Conservation (phyloP, 2,329 filamentous ascomycete genomes). For the Diaporthe nobilis region DNA sequence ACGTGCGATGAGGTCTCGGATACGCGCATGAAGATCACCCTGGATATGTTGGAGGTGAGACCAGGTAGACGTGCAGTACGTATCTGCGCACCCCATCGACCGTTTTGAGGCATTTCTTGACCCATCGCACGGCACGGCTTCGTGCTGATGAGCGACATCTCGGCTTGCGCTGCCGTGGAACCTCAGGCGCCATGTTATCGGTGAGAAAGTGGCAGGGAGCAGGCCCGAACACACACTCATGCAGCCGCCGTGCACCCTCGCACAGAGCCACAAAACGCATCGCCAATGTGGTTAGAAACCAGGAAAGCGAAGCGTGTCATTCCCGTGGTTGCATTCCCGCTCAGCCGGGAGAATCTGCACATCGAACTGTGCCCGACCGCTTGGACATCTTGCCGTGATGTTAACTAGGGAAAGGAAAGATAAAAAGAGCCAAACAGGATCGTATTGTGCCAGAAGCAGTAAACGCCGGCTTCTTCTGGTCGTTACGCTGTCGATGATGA, state of each 20-base stretch:
- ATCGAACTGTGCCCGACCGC: neutral
- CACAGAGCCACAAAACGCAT: neutral
- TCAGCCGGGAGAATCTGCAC: neutral
- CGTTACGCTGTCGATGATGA: neutral
- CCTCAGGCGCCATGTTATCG: neutral
- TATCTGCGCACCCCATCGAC: neutral
- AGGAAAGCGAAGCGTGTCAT: slow-evolving; percentile 1
- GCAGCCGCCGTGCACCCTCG: slow-evolving; percentile 28
- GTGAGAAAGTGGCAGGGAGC: neutral
- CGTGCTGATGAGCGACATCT: slow-evolving; percentile 17
- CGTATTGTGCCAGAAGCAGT: neutral
- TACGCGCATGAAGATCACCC: neutral
- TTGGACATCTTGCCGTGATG: neutral
- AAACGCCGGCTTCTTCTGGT: neutral
- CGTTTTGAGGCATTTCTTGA: slow-evolving; percentile 13
- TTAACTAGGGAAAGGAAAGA: neutral
- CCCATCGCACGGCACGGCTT: slow-evolving; percentile 6
- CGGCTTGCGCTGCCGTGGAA: slow-evolving; percentile 26
- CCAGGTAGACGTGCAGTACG: neutral
- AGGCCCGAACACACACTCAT: slow-evolving; percentile 3
- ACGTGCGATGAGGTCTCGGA: neutral
- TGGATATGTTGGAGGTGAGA: neutral
- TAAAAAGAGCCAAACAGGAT: neutral
- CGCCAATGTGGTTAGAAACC: slow-evolving; percentile 3
- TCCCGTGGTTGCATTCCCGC: neutral